Evolutionary conservation across 345 rosid species (phyloP).

Genomic region (Conringia planisiliqua): DNA sequence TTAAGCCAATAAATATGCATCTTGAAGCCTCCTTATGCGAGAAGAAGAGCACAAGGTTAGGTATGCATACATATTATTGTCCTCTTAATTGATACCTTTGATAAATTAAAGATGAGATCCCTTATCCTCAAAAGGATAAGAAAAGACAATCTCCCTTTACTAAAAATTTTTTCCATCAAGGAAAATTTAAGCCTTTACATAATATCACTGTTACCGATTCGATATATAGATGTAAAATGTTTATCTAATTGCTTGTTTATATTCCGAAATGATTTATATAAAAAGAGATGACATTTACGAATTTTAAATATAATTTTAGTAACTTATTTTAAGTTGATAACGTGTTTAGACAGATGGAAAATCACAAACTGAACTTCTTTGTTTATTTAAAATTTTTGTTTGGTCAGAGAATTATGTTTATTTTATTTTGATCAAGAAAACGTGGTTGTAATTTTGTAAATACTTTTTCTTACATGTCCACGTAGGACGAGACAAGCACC

Average conservation of each 20-base stretch:
- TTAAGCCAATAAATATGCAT: not conserved
- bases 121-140: not conserved
- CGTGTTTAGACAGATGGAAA: slow-evolving; percentile 8
- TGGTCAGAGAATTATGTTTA: not conserved
- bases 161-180: not conserved
- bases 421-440: not conserved
- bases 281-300: not conserved
- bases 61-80: not conserved
- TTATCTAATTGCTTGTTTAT: not conserved
- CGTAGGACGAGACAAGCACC: slow-evolving; percentile 13
- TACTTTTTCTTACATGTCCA: not conserved
- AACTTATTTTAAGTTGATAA: not conserved
- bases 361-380: not conserved
- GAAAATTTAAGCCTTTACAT: not conserved
- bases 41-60: not conserved
- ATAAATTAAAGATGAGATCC: not conserved
- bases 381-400: not conserved
- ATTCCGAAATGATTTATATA: not conserved
- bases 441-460: slow-evolving; percentile 5
- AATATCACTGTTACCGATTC: not conserved
- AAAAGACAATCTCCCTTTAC: not conserved
- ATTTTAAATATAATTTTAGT: not conserved
- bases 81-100: too few relatives aligned
- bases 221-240: not conserved
- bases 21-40: not conserved